Conservation (phyloP, 1,284 basidiomycete genomes). For the Porphyrellus sp. region DNA sequence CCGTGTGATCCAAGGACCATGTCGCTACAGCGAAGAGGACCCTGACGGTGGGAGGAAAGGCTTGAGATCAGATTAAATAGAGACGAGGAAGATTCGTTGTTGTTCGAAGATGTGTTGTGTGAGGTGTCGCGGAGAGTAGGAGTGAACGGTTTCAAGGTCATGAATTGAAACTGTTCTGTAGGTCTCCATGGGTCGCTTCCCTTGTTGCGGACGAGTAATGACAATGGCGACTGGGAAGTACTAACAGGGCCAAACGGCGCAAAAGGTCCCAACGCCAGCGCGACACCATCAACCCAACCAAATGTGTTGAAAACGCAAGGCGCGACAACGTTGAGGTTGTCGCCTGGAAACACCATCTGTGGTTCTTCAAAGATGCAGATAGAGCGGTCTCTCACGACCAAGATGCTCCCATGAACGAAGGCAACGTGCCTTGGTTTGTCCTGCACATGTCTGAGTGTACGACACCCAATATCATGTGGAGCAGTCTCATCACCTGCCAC, state of each 20-base stretch:
- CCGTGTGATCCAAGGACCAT: slow-evolving; percentile 51
- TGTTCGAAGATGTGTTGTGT: slow-evolving; percentile 1
- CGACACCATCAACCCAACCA: slow-evolving; percentile 62
- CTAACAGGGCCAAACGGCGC: not conserved
- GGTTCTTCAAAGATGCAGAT: slow-evolving; percentile 53
- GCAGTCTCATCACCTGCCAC: slow-evolving; percentile 15
- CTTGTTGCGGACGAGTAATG: slow-evolving; percentile 53
- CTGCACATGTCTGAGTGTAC: slow-evolving; percentile 17
- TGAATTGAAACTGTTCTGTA: slow-evolving; percentile 46
- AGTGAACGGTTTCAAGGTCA: slow-evolving; percentile 35
- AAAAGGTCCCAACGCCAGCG: slow-evolving; percentile 35
- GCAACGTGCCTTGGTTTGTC: slow-evolving; percentile 53
- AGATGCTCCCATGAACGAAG: slow-evolving; percentile 44
- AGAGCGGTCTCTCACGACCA: slow-evolving; percentile 57
- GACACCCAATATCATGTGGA: slow-evolving; percentile 4
- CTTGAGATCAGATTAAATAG: slow-evolving; percentile 36
- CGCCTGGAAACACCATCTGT: slow-evolving; percentile 16
- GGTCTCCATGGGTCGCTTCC: slow-evolving; percentile 56
- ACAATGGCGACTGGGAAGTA: slow-evolving; percentile 33
- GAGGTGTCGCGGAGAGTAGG: not conserved
- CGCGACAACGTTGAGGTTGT: slow-evolving; percentile 22
- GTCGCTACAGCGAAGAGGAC: slow-evolving; percentile 49
- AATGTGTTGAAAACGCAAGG: slow-evolving; percentile 50
- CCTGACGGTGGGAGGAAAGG: slow-evolving; percentile 35
- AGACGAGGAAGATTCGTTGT: slow-evolving; percentile 42